phyloP scores from a whole-genome alignment of 331 rosid genomes.

The Pyrus hybrid region DNA sequence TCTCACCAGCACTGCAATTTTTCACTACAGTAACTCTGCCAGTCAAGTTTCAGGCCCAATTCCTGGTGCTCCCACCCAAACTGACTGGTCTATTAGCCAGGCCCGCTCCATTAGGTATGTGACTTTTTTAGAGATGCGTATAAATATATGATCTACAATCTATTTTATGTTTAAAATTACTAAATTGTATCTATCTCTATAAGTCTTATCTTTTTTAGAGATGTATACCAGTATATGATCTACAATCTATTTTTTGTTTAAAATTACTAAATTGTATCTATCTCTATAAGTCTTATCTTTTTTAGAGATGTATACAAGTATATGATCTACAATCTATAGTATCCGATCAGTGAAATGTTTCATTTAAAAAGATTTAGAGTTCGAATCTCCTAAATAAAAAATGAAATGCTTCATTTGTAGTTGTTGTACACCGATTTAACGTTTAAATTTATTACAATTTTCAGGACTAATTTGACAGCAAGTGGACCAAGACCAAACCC shows the following conservation, averaged over 20 bases:
- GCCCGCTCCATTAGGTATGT: conserved; percentile 67
- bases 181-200: too few species aligned
- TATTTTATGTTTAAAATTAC: too few species aligned
- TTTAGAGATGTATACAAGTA: not conserved
- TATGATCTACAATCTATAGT: not conserved
- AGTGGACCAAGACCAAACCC: conserved; percentile 99
- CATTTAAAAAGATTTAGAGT: too few species aligned
- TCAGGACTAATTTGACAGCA: conserved; percentile 76
- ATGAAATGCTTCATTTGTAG: not conserved
- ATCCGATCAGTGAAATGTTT: not conserved
- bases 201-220: not conserved
- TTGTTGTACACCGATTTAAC: not conserved
- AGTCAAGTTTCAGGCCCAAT: conserved; percentile 42
- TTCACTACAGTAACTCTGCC: conserved; percentile 63
- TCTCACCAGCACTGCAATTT: conserved; percentile 49
- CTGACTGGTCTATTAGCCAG: conserved; percentile 72
- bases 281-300: too few species aligned
- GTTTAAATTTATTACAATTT: not conserved
- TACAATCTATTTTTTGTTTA: too few species aligned
- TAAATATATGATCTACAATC: too few species aligned
- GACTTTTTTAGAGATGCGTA: not conserved
- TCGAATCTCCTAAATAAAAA: too few species aligned
- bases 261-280: too few species aligned
- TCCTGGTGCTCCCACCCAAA: conserved; percentile 57
- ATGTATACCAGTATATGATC: too few species aligned